These are phyloP conservation scores for Cystofilobasidium capitatum DNA, from an alignment of 768 basidiomycete genomes.

Conservation along the genomic window DNA sequence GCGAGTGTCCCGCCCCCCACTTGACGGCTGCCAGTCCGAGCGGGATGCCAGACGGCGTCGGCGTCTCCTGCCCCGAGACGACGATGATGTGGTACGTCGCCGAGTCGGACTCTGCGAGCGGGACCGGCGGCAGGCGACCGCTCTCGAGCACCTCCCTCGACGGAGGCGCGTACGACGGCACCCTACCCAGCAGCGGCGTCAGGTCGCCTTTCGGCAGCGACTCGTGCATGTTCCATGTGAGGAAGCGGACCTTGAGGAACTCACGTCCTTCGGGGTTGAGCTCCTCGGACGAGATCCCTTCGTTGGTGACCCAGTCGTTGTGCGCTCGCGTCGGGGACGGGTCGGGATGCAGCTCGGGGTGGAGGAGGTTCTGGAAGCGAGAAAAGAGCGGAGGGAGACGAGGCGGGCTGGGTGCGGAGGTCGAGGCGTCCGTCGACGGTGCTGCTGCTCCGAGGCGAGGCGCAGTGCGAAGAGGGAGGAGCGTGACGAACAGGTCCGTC, in stretches of 20 bases:
- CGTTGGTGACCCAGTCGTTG: not conserved
- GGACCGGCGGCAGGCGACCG: conserved; percentile 2
- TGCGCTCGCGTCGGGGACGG: not conserved
- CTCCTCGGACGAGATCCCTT: not conserved
- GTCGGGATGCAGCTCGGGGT: not conserved
- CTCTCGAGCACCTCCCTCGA: not conserved
- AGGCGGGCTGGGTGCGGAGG: not conserved
- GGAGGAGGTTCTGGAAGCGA: conserved; percentile 16
- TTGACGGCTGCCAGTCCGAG: conserved; percentile 22
- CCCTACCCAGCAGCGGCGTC: conserved; percentile 20
- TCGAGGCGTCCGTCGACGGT: not conserved
- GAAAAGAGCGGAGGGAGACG: conserved; percentile 15
- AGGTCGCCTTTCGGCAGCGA: conserved; percentile 24
- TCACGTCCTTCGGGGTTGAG: conserved; percentile 1
- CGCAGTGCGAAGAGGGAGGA: no score
- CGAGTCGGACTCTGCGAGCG: not conserved
- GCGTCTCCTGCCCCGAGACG: conserved; percentile 21
- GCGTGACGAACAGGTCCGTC: no score
- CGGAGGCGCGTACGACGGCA: conserved; percentile 12
- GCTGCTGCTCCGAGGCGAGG: not conserved
- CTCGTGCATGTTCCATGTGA: conserved; percentile 28
- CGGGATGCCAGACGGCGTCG: conserved; percentile 16
- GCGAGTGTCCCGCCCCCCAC: not conserved
- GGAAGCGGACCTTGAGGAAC: conserved; percentile 20
- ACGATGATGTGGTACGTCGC: conserved; percentile 24